A percentile compares a stretch with the other conserved stretches of the same genome.
phyloP scores from a whole-genome alignment of 306 rosid genomes.

The Fragaria vesca region DNA sequence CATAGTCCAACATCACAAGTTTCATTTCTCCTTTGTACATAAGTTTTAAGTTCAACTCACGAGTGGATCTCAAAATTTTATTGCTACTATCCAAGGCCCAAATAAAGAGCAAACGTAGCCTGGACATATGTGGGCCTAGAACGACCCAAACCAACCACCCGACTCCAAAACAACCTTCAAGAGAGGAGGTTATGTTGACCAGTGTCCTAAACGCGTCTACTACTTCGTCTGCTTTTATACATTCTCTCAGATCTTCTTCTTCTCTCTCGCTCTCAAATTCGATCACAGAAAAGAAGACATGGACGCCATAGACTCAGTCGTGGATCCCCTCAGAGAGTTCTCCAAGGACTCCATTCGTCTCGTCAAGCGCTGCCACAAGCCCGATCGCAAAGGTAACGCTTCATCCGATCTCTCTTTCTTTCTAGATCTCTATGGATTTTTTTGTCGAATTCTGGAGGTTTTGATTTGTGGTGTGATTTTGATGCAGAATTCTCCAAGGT shows the following conservation, averaged over 20 bases:
- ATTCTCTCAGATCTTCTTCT: neutral
- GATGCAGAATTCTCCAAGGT: conserved; percentile 51
- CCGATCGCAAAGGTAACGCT: conserved; percentile 47
- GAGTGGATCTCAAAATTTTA: neutral
- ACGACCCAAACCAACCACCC: neutral
- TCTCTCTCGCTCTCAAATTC: neutral
- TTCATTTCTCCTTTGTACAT: too few species aligned
- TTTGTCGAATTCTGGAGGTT: neutral
- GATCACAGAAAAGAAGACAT: conserved; percentile 15
- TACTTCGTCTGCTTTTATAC: neutral
- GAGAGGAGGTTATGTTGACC: neutral
- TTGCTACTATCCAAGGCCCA: neutral
- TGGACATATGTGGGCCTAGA: neutral
- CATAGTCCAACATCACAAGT: too few species aligned
- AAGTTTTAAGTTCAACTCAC: neutral
- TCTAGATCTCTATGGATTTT: neutral
- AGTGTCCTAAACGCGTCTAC: neutral
- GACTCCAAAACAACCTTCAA: neutral
- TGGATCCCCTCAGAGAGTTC: conserved; percentile 58
- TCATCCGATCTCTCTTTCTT: neutral
- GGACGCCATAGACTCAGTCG: conserved; percentile 52
- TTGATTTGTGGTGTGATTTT: conserved; percentile 6
- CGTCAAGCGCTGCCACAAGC: conserved; percentile 58
- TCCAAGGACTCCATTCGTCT: conserved; percentile 55
- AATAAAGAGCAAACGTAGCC: neutral